Conservation (phyloP, 2,329 filamentous ascomycete species). For the Aspergillus nomiae region DNA sequence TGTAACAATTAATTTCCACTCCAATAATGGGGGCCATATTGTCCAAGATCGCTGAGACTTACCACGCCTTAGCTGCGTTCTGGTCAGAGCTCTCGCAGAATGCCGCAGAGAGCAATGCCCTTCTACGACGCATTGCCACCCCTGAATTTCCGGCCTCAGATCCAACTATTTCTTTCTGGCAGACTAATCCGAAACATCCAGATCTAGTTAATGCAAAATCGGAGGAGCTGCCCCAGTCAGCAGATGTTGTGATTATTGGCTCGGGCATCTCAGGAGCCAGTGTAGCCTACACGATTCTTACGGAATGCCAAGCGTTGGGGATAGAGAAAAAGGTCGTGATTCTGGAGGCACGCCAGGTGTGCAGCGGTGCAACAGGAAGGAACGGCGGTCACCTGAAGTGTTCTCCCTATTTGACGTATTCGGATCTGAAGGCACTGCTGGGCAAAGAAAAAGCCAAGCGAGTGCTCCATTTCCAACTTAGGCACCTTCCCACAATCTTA, state of each 20-base stretch:
- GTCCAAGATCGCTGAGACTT: conserved; percentile 1
- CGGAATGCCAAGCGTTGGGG: conserved; percentile 5
- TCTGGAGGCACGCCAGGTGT: conserved; percentile 28
- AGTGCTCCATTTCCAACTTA: conserved; percentile 8
- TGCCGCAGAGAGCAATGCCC: conserved; percentile 5
- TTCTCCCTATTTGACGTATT: conserved; percentile 9
- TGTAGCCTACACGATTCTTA: conserved; percentile 27
- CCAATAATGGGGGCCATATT: conserved; percentile 4
- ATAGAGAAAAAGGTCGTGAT: conserved; percentile 20
- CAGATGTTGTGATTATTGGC: conserved; percentile 27
- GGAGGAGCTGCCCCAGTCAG: conserved; percentile 17
- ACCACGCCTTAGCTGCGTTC: conserved; percentile 1
- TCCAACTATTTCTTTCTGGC: conserved; percentile 18
- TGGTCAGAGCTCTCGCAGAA: conserved; percentile 2
- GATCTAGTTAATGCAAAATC: conserved; percentile 23
- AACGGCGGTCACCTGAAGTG: conserved; percentile 31
- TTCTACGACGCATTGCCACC: conserved; percentile 9
- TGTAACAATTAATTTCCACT: not conserved
- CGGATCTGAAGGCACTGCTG: conserved; percentile 8
- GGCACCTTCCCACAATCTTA: conserved; percentile 12
- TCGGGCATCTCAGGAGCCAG: conserved; percentile 25
- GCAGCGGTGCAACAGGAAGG: conserved; percentile 31
- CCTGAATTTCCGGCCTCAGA: conserved; percentile 11
- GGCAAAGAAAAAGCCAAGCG: conserved; percentile 9
- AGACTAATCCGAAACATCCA: conserved; percentile 23